These are phyloP conservation scores for Coemansia sp. DNA, from an alignment of 192 early-diverging fungal species.

Conservation along the genomic window DNA sequence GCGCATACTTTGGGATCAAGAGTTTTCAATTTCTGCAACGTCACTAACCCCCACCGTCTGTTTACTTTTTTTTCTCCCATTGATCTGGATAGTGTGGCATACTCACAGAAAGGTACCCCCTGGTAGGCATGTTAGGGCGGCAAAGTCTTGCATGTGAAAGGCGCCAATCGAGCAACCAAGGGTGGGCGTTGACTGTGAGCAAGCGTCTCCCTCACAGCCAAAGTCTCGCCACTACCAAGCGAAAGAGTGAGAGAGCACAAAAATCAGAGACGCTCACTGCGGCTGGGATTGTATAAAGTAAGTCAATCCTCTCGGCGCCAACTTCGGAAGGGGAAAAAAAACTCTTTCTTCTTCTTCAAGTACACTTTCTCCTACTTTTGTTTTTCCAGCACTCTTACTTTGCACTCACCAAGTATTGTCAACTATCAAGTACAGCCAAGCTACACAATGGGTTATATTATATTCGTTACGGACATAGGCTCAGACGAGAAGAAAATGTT, in stretches of 20 bases:
- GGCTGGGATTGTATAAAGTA: constrained; percentile 3
- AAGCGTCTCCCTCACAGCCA: not conserved
- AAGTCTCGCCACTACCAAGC: constrained; percentile 6
- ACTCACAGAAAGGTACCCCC: not conserved
- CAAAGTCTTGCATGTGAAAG: constrained; percentile 10
- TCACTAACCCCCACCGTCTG: not conserved
- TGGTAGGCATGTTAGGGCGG: not conserved
- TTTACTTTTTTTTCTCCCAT: not conserved
- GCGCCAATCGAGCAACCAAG: constrained; percentile 3
- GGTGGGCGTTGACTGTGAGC: constrained; percentile 4
- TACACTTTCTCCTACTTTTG: not conserved
- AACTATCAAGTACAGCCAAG: not conserved
- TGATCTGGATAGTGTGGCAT: not conserved
- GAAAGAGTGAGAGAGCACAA: too few relatives aligned
- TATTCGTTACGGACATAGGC: not conserved
- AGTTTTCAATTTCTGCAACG: not conserved
- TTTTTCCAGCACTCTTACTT: not conserved
- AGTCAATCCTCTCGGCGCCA: not conserved
- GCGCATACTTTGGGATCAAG: not conserved
- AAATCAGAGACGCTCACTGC: not conserved
- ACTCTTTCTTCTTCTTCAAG: not conserved
- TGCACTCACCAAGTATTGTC: not conserved
- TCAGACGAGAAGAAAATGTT: not conserved
- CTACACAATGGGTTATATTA: not conserved
- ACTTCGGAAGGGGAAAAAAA: not conserved